A percentile compares a stretch with the other conserved stretches of the same genome.
Evolutionary conservation across 768 basidiomycete species (phyloP).

Genomic region (Boletus subparvulus): DNA sequence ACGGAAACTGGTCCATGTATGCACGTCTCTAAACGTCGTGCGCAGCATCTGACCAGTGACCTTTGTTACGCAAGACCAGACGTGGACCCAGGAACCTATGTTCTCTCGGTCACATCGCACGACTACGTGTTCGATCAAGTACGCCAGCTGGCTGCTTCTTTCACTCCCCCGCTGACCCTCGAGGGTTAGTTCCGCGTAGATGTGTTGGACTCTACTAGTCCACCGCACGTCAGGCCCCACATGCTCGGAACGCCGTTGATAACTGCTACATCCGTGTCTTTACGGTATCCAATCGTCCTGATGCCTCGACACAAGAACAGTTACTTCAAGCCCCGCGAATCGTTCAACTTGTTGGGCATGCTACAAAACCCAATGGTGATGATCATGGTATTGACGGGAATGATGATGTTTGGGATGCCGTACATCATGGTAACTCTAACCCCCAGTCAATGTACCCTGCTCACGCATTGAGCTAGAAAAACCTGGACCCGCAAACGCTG

Average conservation of each 20-base stretch:
- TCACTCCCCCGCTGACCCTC: conserved; percentile 2
- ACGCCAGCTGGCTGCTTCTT: conserved; percentile 5
- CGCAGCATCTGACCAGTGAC: conserved; percentile 6
- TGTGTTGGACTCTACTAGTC: conserved; percentile 44
- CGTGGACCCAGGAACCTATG: conserved; percentile 66
- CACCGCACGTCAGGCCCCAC: conserved; percentile 60
- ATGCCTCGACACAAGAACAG: conserved; percentile 52
- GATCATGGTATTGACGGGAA: conserved; percentile 65
- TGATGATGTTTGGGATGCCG: conserved; percentile 70
- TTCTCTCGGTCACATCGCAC: conserved; percentile 66
- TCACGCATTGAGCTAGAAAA: conserved; percentile 50
- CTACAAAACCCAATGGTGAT: conserved; percentile 84
- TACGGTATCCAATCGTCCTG: conserved; percentile 63
- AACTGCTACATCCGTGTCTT: conserved; percentile 50
- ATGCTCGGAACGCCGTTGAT: conserved; percentile 66
- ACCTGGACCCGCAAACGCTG: conserved; percentile 67
- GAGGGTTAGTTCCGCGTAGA: conserved; percentile 63
- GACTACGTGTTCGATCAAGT: conserved; percentile 75
- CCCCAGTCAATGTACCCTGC: background rate
- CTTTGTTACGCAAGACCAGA: conserved; percentile 47
- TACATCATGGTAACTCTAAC: conserved; percentile 61
- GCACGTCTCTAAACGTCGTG: conserved; percentile 20
- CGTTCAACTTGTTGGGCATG: conserved; percentile 75
- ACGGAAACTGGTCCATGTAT: conserved; percentile 70
- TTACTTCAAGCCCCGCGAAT: conserved; percentile 69